Base-by-base conservation (phyloP, 2,329 filamentous ascomycete species). In the Zalaria obscura region DNA sequence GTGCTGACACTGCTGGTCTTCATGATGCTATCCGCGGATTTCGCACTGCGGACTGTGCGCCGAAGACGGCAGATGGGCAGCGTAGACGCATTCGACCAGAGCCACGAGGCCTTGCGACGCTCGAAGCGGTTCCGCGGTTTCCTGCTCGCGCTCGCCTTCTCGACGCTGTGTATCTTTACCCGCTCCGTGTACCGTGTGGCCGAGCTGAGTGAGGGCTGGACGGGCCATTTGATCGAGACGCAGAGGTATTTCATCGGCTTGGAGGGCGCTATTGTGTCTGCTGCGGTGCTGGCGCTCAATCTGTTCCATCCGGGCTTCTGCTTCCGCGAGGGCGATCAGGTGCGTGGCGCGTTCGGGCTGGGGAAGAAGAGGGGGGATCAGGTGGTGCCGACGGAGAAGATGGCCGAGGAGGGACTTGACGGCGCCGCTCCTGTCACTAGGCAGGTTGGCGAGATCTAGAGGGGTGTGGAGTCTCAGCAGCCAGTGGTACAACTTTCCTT, bases 141-240 rank as follows among this genome's bases (percentile, higher is more conserved):
- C 3, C 38, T 41, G 5, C 5, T 25, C 18, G 39, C 36, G 6
- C 40, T 39, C 3, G 10, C 31, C 3, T 39, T 40, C 25, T 31
- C 28, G 1, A 41, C 40, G n/a, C 10, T 44, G n/a, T 27, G 40
- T 49, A 76, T 84, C 51, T 72, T 83, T 46, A 72, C 73, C 51
- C 67, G 80, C 5, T 77, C 72, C 48, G 70, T 76, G 35, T 84
- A 76, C 58, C 71, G 80, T 41, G 72, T 81, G 25, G 73, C 72
- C 0, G 79, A 84, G 66, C 60, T 84, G 47, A 73, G 69, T 47
- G 64, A 72, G 40, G 80, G 80, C 1, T 85, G 76, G 72, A 58
- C 53, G 3, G 77, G 78, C 0, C 57, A 66, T 25, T 56, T 83
- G 50, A 70, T 69, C 55, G 64, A 68, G 48, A 54, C 71, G 33